Base-by-base conservation (phyloP, 2,329 filamentous ascomycete species). In the Stagonosporopsis tanaceti region DNA sequence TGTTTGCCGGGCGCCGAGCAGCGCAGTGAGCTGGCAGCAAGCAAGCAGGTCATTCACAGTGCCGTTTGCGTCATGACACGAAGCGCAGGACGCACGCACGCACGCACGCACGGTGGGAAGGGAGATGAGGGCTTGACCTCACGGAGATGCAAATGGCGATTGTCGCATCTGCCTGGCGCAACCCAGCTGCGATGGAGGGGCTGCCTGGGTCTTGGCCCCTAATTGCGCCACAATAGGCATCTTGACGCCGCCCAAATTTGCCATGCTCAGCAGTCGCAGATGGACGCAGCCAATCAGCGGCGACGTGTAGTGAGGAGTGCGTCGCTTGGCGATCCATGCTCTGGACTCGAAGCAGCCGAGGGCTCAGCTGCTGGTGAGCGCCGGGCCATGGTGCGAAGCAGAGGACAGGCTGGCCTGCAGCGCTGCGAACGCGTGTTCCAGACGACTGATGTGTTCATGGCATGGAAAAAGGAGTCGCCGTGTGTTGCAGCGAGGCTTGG, bases 81-180 rank as follows among this genome's bases (percentile, higher is more conserved):
- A 52, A 30, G 25, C 27, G 27, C 27, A 28, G 6, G 27, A 28
- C 27, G 27, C 27, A 28, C 27, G 27, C 9, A 20, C 27, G 27
- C 9, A 20, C 27, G 27, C 27, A 32, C 57, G 53, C 55, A 47
- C 41, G 27, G 47, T 39, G 48, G 47, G 17, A 47, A 62, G 44
- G 34, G 51, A 52, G 28, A 53, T 65, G 64, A 55, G 35, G 63
- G 53, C 38, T 64, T 1, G 7, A 14, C 30, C 12, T 62, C 62
- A 42, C 38, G 62, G 56, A 55, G 53, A 55, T 60, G 61, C 65
- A 68, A 34, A 55, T 65, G 54, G 62, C 60, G 30, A 47, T 52
- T 57, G 64, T 67, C 56, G 64, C 60, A 57, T 62, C 61, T 59
- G 62, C 64, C 61, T 60, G 57, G 62, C 59, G 50, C 62, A 41